A percentile compares a stretch with the other conserved stretches of the same genome.
phyloP scores from a whole-genome alignment of 805 yeast genomes.

The Sugiyamaella qingdaonensis region DNA sequence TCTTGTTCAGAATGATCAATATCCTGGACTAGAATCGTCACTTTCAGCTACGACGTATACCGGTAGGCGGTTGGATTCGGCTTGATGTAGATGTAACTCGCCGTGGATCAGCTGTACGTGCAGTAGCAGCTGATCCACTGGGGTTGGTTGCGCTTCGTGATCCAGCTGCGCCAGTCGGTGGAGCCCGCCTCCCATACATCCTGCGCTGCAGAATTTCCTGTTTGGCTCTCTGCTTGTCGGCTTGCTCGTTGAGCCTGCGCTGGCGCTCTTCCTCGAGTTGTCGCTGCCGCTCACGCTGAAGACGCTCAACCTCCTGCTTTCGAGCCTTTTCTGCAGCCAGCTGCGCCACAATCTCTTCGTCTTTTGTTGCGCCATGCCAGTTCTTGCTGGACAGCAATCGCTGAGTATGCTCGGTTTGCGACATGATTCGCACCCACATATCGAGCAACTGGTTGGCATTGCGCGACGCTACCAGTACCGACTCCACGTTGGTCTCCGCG shows the following conservation, averaged over 20 bases:
- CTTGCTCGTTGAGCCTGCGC: constrained; percentile 10
- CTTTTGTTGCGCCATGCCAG: constrained; percentile 31
- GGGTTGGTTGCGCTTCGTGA: background rate
- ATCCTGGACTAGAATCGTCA: background rate
- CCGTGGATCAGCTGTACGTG: background rate
- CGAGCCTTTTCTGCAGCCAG: constrained; percentile 15
- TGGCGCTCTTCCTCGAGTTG: constrained; percentile 10
- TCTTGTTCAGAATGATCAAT: too few species aligned
- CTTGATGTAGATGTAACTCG: background rate
- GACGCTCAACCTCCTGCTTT: constrained; percentile 17
- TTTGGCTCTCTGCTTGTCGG: constrained; percentile 13
- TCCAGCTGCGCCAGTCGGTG: background rate
- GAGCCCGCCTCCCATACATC: constrained; percentile 17
- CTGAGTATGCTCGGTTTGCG: constrained; percentile 32
- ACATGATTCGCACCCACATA: constrained; percentile 29
- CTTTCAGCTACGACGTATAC: background rate
- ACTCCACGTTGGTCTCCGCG: constrained; percentile 16
- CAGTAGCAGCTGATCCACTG: background rate
- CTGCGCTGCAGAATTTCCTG: constrained; percentile 17
- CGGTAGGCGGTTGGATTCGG: constrained; percentile 1
- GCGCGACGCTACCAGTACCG: constrained; percentile 19
- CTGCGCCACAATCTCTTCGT: constrained; percentile 24
- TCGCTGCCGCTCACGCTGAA: constrained; percentile 10
- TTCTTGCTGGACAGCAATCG: constrained; percentile 22
- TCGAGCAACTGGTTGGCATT: constrained; percentile 30